A percentile compares a stretch with the other conserved stretches of the same genome.
Conservation (phyloP, 2,329 filamentous ascomycete genomes). For the Aspergillus pseudoviridinutans region DNA sequence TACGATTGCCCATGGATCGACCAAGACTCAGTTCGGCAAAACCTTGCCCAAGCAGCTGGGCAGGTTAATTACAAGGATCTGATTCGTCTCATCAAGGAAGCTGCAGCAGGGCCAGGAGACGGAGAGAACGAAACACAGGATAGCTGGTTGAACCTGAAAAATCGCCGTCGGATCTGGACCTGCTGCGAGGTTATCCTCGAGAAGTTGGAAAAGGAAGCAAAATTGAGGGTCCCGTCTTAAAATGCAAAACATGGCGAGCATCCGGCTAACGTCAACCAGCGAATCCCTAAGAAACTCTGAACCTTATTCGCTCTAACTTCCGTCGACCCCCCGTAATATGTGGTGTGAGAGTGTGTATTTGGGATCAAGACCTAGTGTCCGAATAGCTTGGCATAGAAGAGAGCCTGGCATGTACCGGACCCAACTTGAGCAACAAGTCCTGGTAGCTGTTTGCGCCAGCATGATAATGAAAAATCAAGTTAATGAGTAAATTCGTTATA, state of each 20-base stretch:
- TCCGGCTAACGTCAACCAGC: not conserved
- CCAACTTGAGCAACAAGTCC: too few species aligned
- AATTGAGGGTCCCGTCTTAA: not conserved
- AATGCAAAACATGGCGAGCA: not conserved
- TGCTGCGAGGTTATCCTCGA: constrained; percentile 6
- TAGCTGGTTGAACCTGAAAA: not conserved
- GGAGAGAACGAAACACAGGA: not conserved
- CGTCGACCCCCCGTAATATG: not conserved
- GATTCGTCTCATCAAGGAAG: not conserved
- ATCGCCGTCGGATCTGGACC: constrained; percentile 3
- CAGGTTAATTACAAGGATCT: not conserved
- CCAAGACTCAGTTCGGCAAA: not conserved
- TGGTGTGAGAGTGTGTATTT: not conserved
- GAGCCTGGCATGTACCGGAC: too few species aligned
- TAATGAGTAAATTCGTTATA: too few species aligned
- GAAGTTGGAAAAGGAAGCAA: constrained; percentile 5
- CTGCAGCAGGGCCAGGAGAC: not conserved
- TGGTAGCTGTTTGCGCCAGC: too few species aligned
- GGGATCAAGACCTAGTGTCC: not conserved
- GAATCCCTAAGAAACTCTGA: not conserved
- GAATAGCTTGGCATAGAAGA: not conserved
- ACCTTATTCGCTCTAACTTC: not conserved
- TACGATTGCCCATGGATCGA: constrained; percentile 2
- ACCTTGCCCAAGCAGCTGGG: not conserved
- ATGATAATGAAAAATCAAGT: too few species aligned